Conservation (phyloP, 768 basidiomycete genomes). For the Tulasnella sp. region DNA sequence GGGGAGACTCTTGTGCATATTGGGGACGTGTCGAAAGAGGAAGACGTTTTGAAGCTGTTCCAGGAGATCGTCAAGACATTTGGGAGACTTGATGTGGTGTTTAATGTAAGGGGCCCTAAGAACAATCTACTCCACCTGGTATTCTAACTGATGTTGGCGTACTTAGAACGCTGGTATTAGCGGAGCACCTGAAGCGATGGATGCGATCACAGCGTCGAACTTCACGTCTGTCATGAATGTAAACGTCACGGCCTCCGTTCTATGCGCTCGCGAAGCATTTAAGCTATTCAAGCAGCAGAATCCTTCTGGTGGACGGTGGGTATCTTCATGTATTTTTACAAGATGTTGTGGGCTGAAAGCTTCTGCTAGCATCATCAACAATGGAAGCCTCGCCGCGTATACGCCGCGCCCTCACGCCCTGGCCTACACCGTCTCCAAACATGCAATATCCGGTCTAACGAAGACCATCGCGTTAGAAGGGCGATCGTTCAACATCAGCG, state of each 20-base stretch:
- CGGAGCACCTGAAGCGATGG: constrained; percentile 41
- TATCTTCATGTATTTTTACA: constrained; percentile 13
- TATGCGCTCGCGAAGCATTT: constrained; percentile 70
- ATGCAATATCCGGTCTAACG: constrained; percentile 67
- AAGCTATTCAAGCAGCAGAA: constrained; percentile 59
- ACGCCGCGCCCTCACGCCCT: constrained; percentile 51
- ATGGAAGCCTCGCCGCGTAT: constrained; percentile 68
- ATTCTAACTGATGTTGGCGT: too few species aligned
- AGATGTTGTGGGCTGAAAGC: background rate
- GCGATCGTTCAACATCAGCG: constrained; percentile 57
- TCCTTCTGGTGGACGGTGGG: constrained; percentile 52
- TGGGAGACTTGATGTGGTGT: constrained; percentile 62
- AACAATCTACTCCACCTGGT: background rate
- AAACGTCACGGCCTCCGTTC: constrained; percentile 62
- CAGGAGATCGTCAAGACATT: constrained; percentile 41
- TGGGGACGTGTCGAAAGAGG: constrained; percentile 59
- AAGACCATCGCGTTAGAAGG: constrained; percentile 72
- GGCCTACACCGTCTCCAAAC: constrained; percentile 71
- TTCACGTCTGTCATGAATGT: constrained; percentile 58
- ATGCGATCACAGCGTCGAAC: constrained; percentile 47
- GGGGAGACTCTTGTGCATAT: constrained; percentile 36
- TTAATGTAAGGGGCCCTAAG: constrained; percentile 54
- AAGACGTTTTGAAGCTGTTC: constrained; percentile 53
- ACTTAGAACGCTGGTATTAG: constrained; percentile 65
- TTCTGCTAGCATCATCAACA: constrained; percentile 60